Evolutionary conservation across 2,329 filamentous ascomycete genomes (phyloP).

Genomic region (Chaetomiaceae sp.): DNA sequence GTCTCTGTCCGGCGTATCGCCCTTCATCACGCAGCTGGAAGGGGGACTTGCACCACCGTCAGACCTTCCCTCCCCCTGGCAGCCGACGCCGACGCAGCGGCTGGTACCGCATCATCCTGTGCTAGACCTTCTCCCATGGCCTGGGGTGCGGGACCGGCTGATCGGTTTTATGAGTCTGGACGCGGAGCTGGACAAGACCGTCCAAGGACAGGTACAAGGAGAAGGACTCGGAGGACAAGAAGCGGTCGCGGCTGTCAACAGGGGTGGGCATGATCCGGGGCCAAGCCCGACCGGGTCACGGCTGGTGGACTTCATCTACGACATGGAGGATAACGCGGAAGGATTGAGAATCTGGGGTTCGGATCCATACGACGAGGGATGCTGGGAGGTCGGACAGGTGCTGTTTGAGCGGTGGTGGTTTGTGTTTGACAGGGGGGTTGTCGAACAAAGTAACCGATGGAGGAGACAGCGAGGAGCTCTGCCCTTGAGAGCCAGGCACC

Average conservation of each 20-base stretch:
- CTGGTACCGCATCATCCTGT: conserved; percentile 52
- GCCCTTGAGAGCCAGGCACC: neutral
- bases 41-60: conserved; percentile 30
- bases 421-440: conserved; percentile 49
- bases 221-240: too few species aligned
- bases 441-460: conserved; percentile 51
- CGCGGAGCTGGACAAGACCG: conserved; percentile 37
- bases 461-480: conserved; percentile 43
- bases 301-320: conserved; percentile 50
- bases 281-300: neutral
- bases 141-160: conserved; percentile 47
- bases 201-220: neutral
- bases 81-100: conserved; percentile 47
- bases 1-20: conserved; percentile 43
- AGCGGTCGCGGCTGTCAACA: too few species aligned
- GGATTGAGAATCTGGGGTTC: conserved; percentile 47
- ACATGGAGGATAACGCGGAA: conserved; percentile 52
- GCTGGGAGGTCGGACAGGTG: conserved; percentile 56
- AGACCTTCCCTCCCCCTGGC: conserved; percentile 43
- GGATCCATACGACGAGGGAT: conserved; percentile 44
- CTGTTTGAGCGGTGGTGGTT: conserved; percentile 60
- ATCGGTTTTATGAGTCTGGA: conserved; percentile 51
- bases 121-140: conserved; percentile 56
- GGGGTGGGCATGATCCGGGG: neutral
- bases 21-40: conserved; percentile 40